Base-by-base conservation (phyloP, 1,284 basidiomycete genomes). In the Microbotryomycetes sp. region DNA sequence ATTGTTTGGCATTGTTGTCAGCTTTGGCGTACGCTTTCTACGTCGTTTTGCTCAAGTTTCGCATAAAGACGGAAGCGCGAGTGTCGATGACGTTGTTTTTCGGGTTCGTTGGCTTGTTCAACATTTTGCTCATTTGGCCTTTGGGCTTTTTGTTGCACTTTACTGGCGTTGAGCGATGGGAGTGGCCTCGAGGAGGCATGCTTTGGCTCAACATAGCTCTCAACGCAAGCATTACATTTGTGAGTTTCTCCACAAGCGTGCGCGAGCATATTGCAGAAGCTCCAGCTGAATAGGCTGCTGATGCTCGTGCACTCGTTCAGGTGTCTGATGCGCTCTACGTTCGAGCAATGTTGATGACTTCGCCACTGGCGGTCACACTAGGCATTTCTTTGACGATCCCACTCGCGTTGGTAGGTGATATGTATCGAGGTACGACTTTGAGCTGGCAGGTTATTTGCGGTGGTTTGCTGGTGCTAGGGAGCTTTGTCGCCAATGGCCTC, bases 321-420 rank as follows among this genome's bases (percentile, higher is more conserved):
- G 60, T 61, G 42, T 67, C 65, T 57, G 58, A 58, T 52, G 58
- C 58, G 12, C 42, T 69, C 48, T 76, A 74, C 56, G 65, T 75
- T 31, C 60, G 72, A 62, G 90, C 94, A 5, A 97, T 97, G 92
- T 83, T 98, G 65, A 97, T 96, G 80, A 97, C 93, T 3, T 94
- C 92, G 3, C 94, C 74, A 16, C 56, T 76, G 67, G 88, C 94
- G 25, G 92, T 91, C 15, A 98, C 94, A 0, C 81, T 98, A 62
- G 94, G 96, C 19, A 81, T 98, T 22, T 91, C 88, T 60, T 81
- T 98, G n/a, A 97, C 96, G 0, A 96, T 97, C 73, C 92, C 92
- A 9, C 79, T 92, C 57, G 90, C 91, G 1, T 85, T 93, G 46
- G 59, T 87, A 22, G 90, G 89, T 12, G 92, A 94, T 75, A 81